Base-by-base conservation (phyloP, 441 rosid genomes). In the Populus hybrid region DNA sequence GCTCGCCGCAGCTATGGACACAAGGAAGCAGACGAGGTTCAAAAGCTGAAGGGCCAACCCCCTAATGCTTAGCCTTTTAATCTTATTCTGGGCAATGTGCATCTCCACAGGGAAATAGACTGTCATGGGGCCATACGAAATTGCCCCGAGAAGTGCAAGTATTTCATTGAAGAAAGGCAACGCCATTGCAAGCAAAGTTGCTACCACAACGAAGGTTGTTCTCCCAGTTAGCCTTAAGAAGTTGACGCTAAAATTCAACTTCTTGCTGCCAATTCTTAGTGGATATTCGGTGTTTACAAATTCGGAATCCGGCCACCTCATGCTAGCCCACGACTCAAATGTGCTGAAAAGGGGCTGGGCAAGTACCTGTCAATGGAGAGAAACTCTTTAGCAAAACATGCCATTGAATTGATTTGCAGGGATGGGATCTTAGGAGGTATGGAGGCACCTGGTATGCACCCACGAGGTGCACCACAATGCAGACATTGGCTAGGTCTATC, bases 121-220 rank as follows among this genome's bases (percentile, higher is more conserved):
- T 6, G 81, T 73, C 77, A 84, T 64, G 6, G 84, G 87, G 79
- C 87, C 81, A 57, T 78, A 81, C 2, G 78, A 76, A 18, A 82
- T 24, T 5, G 85, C 84, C 38, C 83, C 83, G 4, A 84, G 83
- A 12, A 84, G 74, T 6, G 82, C 86, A 4, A 84, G 83, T 4
- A 85, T 71, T 68, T 79, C 85, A 36, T 85, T 80, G 74, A 83
- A 85, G 81, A 85, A 83, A 1, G 85, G 88, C 2, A 85, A 21
- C 8, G 74, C 73, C 85, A 81, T 81, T 16, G 88, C 76, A 36
- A 86, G 6, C 16, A 82, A 16, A 18, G 85, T 79, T 26, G 68
- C 34, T 30, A 4, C 30, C 24, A 73, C 71, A 26, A 84, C 87
- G 38, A 78, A 82, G 10, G 9, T 16, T 11, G 85, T 80, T 74